Evolutionary conservation across 805 yeast genomes (phyloP).

Genomic region (Nadsonia fulvescens): DNA sequence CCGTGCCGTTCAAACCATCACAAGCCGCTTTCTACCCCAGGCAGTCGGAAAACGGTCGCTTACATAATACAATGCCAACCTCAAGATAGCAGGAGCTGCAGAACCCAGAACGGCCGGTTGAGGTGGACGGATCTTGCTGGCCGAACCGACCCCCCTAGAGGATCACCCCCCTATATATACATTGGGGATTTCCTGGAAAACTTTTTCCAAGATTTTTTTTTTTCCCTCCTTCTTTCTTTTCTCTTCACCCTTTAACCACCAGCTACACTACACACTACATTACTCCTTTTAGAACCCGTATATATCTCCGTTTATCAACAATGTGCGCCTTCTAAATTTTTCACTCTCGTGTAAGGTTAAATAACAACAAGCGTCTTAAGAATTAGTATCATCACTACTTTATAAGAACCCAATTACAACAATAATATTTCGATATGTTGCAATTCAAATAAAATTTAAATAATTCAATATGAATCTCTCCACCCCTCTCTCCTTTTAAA

Average conservation of each 20-base stretch:
- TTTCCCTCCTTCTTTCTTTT: slow-evolving; percentile 3
- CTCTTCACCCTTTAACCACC: slow-evolving; percentile 1
- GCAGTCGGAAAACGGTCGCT: no score
- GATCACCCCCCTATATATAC: slow-evolving; percentile 6
- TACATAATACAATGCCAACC: no score
- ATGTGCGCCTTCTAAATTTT: slow-evolving; percentile 8
- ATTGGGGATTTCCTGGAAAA: slow-evolving; percentile 4
- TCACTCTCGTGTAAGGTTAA: slow-evolving; percentile 4
- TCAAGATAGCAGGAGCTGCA: no score
- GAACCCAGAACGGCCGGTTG: no score
- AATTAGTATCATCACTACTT: slow-evolving; percentile 6
- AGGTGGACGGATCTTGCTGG: no score
- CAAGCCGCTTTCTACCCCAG: no score
- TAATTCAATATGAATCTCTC: slow-evolving; percentile 6
- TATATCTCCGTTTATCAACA: slow-evolving; percentile 1
- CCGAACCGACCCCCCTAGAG: no score
- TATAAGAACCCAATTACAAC: slow-evolving; percentile 5
- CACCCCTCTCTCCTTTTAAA: no score
- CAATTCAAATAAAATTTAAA: slow-evolving; percentile 1
- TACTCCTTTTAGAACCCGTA: slow-evolving; percentile 1
- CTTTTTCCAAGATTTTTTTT: slow-evolving; percentile 1
- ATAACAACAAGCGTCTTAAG: slow-evolving; percentile 4
- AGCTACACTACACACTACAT: not conserved
- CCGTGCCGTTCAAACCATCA: no score
- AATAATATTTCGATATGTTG: slow-evolving; percentile 1